Evolutionary conservation across 768 basidiomycete species (phyloP).

Genomic region (Pulveroboletus frians): DNA sequence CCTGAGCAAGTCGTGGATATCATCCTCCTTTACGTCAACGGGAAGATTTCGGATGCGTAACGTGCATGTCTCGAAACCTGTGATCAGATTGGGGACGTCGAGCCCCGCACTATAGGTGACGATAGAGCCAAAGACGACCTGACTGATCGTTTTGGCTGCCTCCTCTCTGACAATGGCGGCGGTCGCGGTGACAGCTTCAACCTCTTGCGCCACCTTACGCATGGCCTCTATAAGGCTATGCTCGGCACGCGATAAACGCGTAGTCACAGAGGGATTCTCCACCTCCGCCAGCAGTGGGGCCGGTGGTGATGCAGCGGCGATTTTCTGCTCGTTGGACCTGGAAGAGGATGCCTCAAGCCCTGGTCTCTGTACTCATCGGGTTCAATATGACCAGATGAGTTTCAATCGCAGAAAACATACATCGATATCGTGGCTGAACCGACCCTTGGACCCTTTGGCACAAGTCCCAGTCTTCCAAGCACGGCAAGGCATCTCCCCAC

Average conservation of each 20-base stretch:
- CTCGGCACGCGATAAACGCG: background rate
- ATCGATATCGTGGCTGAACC: constrained; percentile 31
- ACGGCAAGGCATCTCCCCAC: constrained; percentile 18
- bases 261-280: background rate
- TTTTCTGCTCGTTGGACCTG: background rate
- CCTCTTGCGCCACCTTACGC: constrained; percentile 7
- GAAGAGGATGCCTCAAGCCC: background rate
- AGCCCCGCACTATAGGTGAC: constrained; percentile 49
- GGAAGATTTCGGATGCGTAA: constrained; percentile 46
- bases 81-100: constrained; percentile 38
- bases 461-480: constrained; percentile 38
- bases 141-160: constrained; percentile 38
- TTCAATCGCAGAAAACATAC: constrained; percentile 17
- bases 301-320: background rate
- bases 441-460: constrained; percentile 32
- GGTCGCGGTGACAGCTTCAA: constrained; percentile 15
- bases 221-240: background rate
- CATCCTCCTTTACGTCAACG: constrained; percentile 31
- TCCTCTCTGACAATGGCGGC: constrained; percentile 29
- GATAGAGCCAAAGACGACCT: constrained; percentile 43
- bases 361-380: constrained; percentile 8
- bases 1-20: constrained; percentile 40
- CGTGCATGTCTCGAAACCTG: constrained; percentile 50
- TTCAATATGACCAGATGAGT: background rate
- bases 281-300: background rate